Evolutionary conservation across 169 alveolate species (phyloP).

Genomic region (Plasmodium inui): DNA sequence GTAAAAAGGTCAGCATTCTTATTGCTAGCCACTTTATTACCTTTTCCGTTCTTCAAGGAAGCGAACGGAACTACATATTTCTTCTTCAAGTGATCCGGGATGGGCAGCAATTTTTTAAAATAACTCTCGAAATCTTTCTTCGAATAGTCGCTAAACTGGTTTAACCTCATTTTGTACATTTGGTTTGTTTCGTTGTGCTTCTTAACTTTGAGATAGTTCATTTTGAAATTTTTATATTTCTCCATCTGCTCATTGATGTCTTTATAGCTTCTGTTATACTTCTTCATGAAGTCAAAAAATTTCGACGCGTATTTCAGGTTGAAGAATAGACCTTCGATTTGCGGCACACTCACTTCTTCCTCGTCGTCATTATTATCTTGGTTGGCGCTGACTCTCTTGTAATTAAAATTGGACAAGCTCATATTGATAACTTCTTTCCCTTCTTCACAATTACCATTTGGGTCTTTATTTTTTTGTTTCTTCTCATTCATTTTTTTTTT

Average conservation of each 20-base stretch:
- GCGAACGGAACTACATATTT: constrained; percentile 42
- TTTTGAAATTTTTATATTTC: constrained; percentile 48
- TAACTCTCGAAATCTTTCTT: constrained; percentile 39
- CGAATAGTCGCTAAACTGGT: constrained; percentile 60
- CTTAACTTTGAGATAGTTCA: constrained; percentile 10
- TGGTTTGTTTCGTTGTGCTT: constrained; percentile 23
- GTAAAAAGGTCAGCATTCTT: neutral
- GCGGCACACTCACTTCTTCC: neutral
- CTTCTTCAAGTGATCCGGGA: constrained; percentile 18
- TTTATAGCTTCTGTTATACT: constrained; percentile 44
- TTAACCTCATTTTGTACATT: constrained; percentile 29
- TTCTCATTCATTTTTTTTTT: constrained; percentile 4
- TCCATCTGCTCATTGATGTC: constrained; percentile 31
- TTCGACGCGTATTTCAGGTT: constrained; percentile 52
- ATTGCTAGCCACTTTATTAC: neutral
- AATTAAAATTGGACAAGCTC: neutral
- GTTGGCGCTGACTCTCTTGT: neutral
- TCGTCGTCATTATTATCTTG: neutral
- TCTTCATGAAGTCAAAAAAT: constrained; percentile 45
- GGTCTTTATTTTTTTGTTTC: neutral
- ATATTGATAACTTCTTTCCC: neutral
- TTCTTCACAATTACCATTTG: neutral
- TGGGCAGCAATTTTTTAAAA: constrained; percentile 46
- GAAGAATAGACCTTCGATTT: neutral
- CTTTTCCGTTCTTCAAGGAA: neutral